Evolutionary conservation across 2,329 filamentous ascomycete species (phyloP).

Genomic region (Hypoxylon sp.): DNA sequence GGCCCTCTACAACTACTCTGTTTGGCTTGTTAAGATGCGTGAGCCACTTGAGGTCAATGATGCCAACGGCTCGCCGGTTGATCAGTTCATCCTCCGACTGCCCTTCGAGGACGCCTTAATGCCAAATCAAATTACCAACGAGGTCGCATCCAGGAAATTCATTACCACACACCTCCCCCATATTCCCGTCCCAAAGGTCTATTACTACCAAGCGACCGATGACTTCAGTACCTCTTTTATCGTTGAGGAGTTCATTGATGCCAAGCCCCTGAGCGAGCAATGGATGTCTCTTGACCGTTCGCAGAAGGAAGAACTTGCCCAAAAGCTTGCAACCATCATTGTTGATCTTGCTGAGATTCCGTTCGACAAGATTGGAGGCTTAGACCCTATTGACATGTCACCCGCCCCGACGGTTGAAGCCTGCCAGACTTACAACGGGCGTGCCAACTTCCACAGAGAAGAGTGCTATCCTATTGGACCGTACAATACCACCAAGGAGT

Average conservation of each 20-base stretch:
- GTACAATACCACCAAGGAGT: neutral
- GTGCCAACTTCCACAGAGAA: neutral
- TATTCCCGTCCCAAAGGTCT: neutral
- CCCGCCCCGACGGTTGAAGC: neutral
- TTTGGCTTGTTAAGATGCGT: neutral
- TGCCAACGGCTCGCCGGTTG: neutral
- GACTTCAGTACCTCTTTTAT: neutral
- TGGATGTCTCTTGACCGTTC: neutral
- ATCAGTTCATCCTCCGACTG: neutral
- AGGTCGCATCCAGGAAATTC: neutral
- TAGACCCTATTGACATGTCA: neutral
- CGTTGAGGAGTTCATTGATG: conserved; percentile 4
- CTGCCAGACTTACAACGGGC: neutral
- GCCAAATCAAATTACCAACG: neutral
- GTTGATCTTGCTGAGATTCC: neutral
- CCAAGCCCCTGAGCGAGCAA: neutral
- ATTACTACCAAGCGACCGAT: neutral
- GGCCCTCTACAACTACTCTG: neutral
- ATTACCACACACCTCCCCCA: neutral
- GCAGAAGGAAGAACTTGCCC: neutral
- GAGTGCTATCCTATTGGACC: conserved; percentile 5
- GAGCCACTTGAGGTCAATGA: neutral
- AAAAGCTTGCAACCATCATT: neutral
- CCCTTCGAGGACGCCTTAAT: neutral
- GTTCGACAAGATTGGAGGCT: neutral